These are phyloP conservation scores for Rhizopogon rudus DNA, from an alignment of 768 basidiomycete genomes.

Conservation along the genomic window DNA sequence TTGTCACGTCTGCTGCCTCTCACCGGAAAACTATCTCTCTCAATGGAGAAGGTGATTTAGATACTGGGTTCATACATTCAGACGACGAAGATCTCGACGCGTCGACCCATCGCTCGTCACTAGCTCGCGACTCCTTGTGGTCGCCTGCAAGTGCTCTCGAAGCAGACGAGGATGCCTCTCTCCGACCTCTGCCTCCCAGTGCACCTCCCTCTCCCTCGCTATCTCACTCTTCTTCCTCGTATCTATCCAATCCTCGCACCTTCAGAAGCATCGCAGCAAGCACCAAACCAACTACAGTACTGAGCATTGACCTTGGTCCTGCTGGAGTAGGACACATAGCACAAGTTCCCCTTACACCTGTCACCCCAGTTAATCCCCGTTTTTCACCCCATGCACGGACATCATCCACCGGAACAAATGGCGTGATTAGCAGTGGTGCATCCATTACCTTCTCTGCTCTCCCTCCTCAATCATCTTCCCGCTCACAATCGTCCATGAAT, in stretches of 20 bases:
- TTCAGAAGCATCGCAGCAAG: conserved; percentile 81
- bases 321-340: conserved; percentile 91
- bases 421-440: conserved; percentile 42
- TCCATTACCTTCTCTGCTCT: conserved; percentile 76
- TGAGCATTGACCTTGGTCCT: conserved; percentile 81
- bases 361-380: conserved; percentile 43
- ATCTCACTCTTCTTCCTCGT: conserved; percentile 78
- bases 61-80: conserved; percentile 29
- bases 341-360: conserved; percentile 66
- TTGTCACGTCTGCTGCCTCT: conserved; percentile 16
- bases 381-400: conserved; percentile 56
- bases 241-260: conserved; percentile 75
- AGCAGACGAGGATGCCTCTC: conserved; percentile 92
- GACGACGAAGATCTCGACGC: conserved; percentile 41
- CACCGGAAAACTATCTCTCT: conserved; percentile 62
- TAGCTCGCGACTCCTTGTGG: conserved; percentile 73
- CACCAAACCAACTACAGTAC: conserved; percentile 91
- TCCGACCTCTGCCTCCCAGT: conserved; percentile 87
- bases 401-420: conserved; percentile 49
- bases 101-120: conserved; percentile 48
- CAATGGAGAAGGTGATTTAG: conserved; percentile 50
- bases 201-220: conserved; percentile 84
- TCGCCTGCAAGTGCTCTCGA: conserved; percentile 72
- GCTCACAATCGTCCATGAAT: conserved; percentile 34
- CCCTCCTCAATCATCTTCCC: conserved; percentile 40